Base-by-base conservation (phyloP, 208 protist genomes). In the Acanthamoeba healyi region DNA sequence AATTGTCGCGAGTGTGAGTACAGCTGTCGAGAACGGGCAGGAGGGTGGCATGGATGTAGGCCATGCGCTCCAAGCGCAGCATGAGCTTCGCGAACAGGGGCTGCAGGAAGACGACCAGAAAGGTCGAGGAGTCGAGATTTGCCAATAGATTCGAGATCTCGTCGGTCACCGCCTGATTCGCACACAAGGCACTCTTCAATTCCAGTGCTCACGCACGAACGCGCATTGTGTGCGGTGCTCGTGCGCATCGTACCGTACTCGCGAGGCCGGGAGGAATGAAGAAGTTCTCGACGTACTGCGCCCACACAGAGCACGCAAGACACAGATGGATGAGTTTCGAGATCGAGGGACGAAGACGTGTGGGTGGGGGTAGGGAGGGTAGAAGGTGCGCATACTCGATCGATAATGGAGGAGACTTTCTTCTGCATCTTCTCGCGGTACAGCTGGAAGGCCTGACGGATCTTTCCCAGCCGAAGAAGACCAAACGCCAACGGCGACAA, bases 381-480 rank as follows among this genome's bases (percentile, higher is more conserved):
- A 58, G 22, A 26, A 15, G 15, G 46, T 0, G 0, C 10, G 61
- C 49, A 22, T 81, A 93, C 88, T 26, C 70, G 61, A 44, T 93
- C 67, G n/a, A 93, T 81, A 3, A 22, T 36, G 14, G 61, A 1
- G 22, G 40, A 58, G 15, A 93, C 42, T 56, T 81, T 51, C 44
- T 82, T 74, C 32, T 93, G 88, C 67, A 58, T 81, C 36, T 82
- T 51, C 44, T 93, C 67, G 42, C 88, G 61, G n/a, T 93, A 93
- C 5, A 56, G 42, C 42, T 93, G 88, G 19, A 77, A 42, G 7
- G 88, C 70, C 51, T 93, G 88, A 9, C 88, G 24, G 17, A 93
- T 93, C 88, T 93, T 93, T 10, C 88, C 88, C 67, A 93, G 44
- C 7, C 88, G 88, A 4, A 93, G 88, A 19, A 93, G 46, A 9